Base-by-base conservation (phyloP, 495 filamentous ascomycete genomes). In the Cercophora samala region DNA sequence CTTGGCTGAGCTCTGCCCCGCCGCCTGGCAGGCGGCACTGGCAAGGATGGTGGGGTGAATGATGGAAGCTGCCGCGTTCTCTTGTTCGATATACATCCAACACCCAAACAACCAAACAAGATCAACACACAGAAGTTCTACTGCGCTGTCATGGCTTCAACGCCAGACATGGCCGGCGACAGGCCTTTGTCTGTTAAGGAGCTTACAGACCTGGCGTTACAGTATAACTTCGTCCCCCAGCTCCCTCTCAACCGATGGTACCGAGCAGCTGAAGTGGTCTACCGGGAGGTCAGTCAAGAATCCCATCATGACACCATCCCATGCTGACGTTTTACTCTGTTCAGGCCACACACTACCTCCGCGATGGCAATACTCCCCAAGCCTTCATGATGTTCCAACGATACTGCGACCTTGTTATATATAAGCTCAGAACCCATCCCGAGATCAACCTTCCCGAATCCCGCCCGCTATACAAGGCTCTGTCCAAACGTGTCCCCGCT, bases 351-450 rank as follows among this genome's bases (percentile, higher is more conserved):
- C 91, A 93, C 68, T 97, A 97, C 76, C 85, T 93, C 72, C 85
- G 81, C 21, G 96, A 99, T 79, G 88, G 90, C 64, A 91, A 96
- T 78, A 83, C 92, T 59, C 86, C 93, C 66, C 90, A 94, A 73
- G 89, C 94, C 1, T 99, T 95, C 78, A 81, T 97, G 23, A 82
- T 97, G 19, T 84, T 96, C 9, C 89, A 93, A 68, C 88, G 95
- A 74, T 92, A 93, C 77, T 89, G 90, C 13, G 83, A 85, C 59
- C 84, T 97, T 6, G 82, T 91, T 4, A 79, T 89, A 29, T 80
- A 88, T 2, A 80, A 86, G 53, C 81, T 93, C 17, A 78, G 81
- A 0, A 79, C 72, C 1, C 90, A 92, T 70, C 89, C 90, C 79
- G 86, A 69, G 86, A 94, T 74, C 79, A 90, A 73, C 84, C 84